Evolutionary conservation across 768 basidiomycete species (phyloP), one percentile per base, ranked within the genome.

Genomic region (Tylopilus vinaceipallidus): DNA sequence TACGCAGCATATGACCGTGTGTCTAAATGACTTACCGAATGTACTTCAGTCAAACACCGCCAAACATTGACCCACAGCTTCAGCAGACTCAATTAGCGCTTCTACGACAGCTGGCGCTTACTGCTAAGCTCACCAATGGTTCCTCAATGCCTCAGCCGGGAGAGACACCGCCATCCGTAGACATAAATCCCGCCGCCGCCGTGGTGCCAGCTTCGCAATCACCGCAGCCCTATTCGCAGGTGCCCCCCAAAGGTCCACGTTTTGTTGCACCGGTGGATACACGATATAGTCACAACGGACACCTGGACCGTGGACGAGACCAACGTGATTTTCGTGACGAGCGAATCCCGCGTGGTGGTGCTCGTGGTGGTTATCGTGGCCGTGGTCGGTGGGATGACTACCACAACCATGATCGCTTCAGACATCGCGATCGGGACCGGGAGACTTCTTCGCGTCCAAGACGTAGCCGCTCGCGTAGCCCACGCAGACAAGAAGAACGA

Each of bases 401-500:
- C 64, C 79, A 77, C 33, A 52, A 68, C 40, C 65, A 62, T 11
- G 62, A 68, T 63, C 65, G 62, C 23, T 71, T 66, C 61, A 73
- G 73, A 67, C 72, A 75, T 65, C 74, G 73, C 66, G 80, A 78
- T 54, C 71, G 71, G 57, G 65, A 70, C 37, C 56, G 71, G 59
- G 60, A 71, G 20, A 48, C 54, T 7, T 33, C 75, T 53, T 70
- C 71, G 46, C 75, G 76, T 66, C 69, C 70, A 56, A 75, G 81
- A 65, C 74, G 67, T 52, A 86, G 85, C 70, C 84, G 88, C 42
- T 91, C 88, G 45, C 77, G 80, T 65, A 91, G 90, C 70, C 89
- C 88, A 38, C 76, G 75, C 71, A 82, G 82, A 75, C 73, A 74
- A 59, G 74, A 63, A 45, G 67, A 66, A 54, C 73, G 75, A 61